Evolutionary conservation across 2,329 filamentous ascomycete genomes (phyloP).

Genomic region (Stachybotrys elegans): DNA sequence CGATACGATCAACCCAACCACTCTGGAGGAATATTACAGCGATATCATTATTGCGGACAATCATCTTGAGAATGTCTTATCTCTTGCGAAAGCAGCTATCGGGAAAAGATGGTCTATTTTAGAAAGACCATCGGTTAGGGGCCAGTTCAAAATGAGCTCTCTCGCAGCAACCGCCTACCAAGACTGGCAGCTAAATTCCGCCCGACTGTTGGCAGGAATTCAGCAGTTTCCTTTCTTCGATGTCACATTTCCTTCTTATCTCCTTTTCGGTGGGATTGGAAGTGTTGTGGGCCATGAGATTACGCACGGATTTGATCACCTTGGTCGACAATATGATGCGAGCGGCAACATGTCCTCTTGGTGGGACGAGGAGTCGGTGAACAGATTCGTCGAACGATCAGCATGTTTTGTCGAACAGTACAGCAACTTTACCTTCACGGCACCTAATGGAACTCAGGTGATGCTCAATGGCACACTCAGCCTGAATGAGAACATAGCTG

Average conservation of each 20-base stretch:
- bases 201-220: conserved; percentile 56
- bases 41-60: conserved; percentile 45
- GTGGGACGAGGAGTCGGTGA: conserved; percentile 58
- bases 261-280: conserved; percentile 66
- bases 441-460: conserved; percentile 48
- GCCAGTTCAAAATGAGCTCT: conserved; percentile 56
- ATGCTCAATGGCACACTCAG: conserved; percentile 61
- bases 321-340: conserved; percentile 59
- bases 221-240: conserved; percentile 66
- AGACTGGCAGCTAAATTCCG: conserved; percentile 59
- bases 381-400: conserved; percentile 52
- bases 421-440: conserved; percentile 51
- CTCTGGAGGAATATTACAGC: conserved; percentile 52
- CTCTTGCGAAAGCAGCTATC: conserved; percentile 42
- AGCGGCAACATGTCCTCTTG: conserved; percentile 61
- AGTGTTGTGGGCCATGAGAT: conserved; percentile 64
- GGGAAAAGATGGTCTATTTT: conserved; percentile 50
- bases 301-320: conserved; percentile 65
- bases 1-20: conserved; percentile 53
- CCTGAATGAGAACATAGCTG: conserved; percentile 66
- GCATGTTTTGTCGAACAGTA: conserved; percentile 68
- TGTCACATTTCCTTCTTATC: conserved; percentile 55
- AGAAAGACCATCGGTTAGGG: conserved; percentile 54
- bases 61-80: conserved; percentile 57
- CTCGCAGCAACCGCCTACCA: conserved; percentile 64